Evolutionary conservation across 495 filamentous ascomycete species (phyloP), one percentile per base, ranked within the genome.

Genomic region (Rhypophila decipiens): DNA sequence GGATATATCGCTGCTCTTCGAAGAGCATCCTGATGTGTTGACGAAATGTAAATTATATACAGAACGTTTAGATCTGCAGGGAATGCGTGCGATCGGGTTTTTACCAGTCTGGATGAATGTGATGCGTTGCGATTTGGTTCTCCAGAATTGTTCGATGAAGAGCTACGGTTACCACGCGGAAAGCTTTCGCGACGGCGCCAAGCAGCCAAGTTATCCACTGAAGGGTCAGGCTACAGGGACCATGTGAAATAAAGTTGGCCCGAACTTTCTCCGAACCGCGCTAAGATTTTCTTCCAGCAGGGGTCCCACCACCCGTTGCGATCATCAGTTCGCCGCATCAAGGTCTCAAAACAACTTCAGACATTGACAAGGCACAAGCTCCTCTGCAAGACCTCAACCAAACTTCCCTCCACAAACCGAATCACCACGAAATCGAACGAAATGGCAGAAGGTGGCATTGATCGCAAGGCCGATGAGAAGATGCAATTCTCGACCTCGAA

Each of bases 401-500:
- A 36, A 33, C 49, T 35, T 42, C 21, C 21, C 34, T 39, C n/a
- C 23, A 44, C 11, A 42, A 40, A 7, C 9, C 18, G 5, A 36
- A 36, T 4, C 36, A 40, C 9, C 42, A 41, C 46, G 49, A 49
- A 93, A n/a, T n/a, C n/a, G n/a, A n/a, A n/a, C n/a, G n/a, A n/a
- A 20, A 98, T 98, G 93, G 87, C 91, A 38, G 91, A 96, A 58
- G 64, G 19, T 31, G 73, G 73, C 27, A 96, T 97, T 58, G 94
- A 98, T 71, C 83, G 88, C 68, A 88, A 90, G 61, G 82, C 84
- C 27, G 93, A 97, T 70, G 90, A 95, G 80, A 84, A 86, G 66
- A 94, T 96, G 78, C 93, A 97, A 74, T 98, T 98, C 74, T 81
- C 80, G 50, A 98, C 93, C 67, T 96, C 89, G 51, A 96, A 94